Conservation (phyloP, 805 yeast species). For the Tetrapisispora arboricola region DNA sequence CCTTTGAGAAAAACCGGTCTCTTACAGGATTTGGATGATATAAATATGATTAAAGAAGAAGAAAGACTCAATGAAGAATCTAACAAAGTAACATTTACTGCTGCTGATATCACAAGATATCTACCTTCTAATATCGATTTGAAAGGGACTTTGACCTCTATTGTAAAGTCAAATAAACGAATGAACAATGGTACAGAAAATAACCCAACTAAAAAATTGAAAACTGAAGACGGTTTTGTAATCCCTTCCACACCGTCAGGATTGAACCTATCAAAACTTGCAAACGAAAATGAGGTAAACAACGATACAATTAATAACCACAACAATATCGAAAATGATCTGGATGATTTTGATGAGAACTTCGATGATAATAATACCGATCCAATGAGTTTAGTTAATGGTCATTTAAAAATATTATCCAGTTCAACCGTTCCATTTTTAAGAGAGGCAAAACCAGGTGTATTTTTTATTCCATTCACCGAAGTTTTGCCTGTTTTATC, state of each 20-base stretch:
- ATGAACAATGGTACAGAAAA: conserved; percentile 12
- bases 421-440: conserved; percentile 46
- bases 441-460: conserved; percentile 43
- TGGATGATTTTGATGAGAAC: conserved; percentile 20
- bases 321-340: conserved; percentile 11
- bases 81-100: conserved; percentile 30
- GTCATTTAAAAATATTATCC: conserved; percentile 62
- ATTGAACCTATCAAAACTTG: conserved; percentile 3
- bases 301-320: conserved; percentile 2
- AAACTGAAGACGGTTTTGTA: conserved; percentile 32
- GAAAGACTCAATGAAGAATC: conserved; percentile 27
- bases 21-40: conserved; percentile 39
- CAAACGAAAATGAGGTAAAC: conserved; percentile 6
- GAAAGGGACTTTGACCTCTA: conserved; percentile 35
- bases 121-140: conserved; percentile 37
- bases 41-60: conserved; percentile 19
- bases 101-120: conserved; percentile 33
- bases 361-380: conserved; percentile 19
- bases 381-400: conserved; percentile 33
- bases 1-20: conserved; percentile 40
- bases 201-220: conserved; percentile 29
- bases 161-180: conserved; percentile 31
- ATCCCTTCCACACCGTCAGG: conserved; percentile 16
- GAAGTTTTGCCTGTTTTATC: conserved; percentile 38
- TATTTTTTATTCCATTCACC: conserved; percentile 53